Conservation (phyloP, 441 rosid species). For the Euphorbia celastroides region DNA sequence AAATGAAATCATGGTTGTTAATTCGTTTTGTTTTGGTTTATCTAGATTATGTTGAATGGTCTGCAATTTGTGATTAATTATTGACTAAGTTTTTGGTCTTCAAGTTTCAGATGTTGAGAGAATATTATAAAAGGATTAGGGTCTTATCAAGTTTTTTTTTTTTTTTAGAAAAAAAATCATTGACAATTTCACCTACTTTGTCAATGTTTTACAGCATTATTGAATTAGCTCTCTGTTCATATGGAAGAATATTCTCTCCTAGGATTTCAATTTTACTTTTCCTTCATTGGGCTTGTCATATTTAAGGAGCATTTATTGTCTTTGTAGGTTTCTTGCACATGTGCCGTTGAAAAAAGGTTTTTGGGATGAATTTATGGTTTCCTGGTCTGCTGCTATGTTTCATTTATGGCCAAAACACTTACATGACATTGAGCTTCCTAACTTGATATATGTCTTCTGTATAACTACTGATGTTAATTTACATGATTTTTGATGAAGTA, state of each 20-base stretch:
- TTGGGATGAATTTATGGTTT: constrained; percentile 14
- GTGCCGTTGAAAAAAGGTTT: constrained; percentile 12
- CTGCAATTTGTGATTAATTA: not conserved
- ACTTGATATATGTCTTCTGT: not conserved
- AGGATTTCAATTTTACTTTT: constrained; percentile 7
- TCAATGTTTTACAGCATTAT: not conserved
- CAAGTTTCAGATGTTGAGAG: not conserved
- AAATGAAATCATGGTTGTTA: not conserved
- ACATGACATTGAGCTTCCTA: not conserved
- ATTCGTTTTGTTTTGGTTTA: not conserved
- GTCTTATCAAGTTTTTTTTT: constrained; percentile 1
- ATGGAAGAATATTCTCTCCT: not conserved
- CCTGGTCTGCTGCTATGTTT: not conserved
- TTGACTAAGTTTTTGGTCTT: not conserved
- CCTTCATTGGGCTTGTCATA: not conserved
- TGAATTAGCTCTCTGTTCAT: constrained; percentile 4
- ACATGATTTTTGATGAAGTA: not conserved
- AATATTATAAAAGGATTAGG: not conserved
- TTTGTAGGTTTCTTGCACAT: constrained; percentile 12
- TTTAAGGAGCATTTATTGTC: constrained; percentile 7
- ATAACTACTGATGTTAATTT: not conserved
- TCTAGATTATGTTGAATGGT: not conserved
- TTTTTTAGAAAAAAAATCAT: not conserved
- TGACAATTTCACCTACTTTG: not conserved
- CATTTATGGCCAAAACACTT: not conserved